Evolutionary conservation across 2,329 filamentous ascomycete species (phyloP), one percentile per base, ranked within the genome.

Genomic region (Camillea tinctor): DNA sequence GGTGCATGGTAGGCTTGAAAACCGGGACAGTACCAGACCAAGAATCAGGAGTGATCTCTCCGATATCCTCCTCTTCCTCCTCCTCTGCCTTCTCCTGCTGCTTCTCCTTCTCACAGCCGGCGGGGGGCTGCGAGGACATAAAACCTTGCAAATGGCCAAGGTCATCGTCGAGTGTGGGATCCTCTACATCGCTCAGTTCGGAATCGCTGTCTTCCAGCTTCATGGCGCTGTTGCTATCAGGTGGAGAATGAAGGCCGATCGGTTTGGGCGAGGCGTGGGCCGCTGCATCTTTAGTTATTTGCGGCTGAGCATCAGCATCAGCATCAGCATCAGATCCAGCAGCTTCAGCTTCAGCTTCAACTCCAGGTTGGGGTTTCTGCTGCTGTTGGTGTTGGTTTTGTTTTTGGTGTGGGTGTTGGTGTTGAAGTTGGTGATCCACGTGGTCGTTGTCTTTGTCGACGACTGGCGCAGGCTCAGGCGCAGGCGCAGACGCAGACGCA

Each of bases 1-100:
- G 93, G 63, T 90, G 85, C 92, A 97, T 96, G 60, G 90, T 94
- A 76, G 95, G 95, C 76, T 89, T 94, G 78, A 99, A 99, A 62
- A 99, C 90, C 8, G 95, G 94, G 40, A 99, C 90, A 63, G 88
- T 91, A 63, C 93, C 93, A 72, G 92, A 96, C 80, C 92, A 97
- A 75, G 97, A 89, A 72, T 93, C 92, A 1, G 94, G 94, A 52
- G 88, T 80, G 57, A 96, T 84, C 57, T 95, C 91, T 67, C 90
- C 90, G 68, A 91, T 88, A 68, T 92, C 89, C 52, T 86, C 84
- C 58, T 82, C 70, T 50, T 73, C 67, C 21, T 91, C 88, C 50
- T 84, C 84, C 58, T 82, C 66, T n/a, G n/a, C n/a, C 50, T 72
- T 65, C 23, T 72, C 64, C 22, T 70, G 61, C 21, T 65, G 57